Percentiles rank a stretch among this genome's conserved stretches.
Conservation (phyloP, 176 grass and related monocot genomes). For the Cenchrus americanus region DNA sequence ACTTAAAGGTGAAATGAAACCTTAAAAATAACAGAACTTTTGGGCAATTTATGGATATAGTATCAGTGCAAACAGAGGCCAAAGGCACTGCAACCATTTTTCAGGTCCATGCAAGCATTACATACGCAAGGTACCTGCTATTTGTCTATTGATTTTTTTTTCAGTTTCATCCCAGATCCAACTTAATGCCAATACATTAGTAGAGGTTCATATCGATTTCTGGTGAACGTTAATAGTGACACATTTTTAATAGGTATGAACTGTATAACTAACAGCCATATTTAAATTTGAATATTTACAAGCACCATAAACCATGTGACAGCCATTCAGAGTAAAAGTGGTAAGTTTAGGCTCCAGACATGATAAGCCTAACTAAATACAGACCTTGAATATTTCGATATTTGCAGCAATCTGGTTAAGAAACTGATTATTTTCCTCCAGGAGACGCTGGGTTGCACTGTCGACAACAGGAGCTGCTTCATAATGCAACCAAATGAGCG, state of each 20-base stretch:
- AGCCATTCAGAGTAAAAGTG: not conserved
- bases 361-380: not conserved
- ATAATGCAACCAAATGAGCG: conserved; percentile 21
- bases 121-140: conserved; percentile 5
- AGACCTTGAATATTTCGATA: conserved; percentile 74
- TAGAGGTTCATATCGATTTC: conserved; percentile 11
- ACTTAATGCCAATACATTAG: not conserved
- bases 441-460: conserved; percentile 66
- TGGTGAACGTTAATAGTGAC: conserved; percentile 5
- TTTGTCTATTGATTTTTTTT: conserved; percentile 7
- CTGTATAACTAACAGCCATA: not conserved
- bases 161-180: not conserved
- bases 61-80: not conserved
- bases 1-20: conserved; percentile 7
- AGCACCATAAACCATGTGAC: conserved; percentile 12
- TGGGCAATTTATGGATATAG: not conserved
- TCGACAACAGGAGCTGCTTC: conserved; percentile 64
- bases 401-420: conserved; percentile 84
- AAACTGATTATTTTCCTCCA: conserved; percentile 81
- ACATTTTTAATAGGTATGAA: not conserved
- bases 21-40: not conserved
- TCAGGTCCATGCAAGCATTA: not conserved
- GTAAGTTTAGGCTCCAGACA: conserved; percentile 3
- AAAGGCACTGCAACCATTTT: conserved; percentile 6
- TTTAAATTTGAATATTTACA: conserved; percentile 8